Percentiles rank a stretch among this genome's conserved stretches.
These are phyloP conservation scores for Aspergillus sp. DNA, from an alignment of 2,329 filamentous ascomycete species.

Conservation along the genomic window DNA sequence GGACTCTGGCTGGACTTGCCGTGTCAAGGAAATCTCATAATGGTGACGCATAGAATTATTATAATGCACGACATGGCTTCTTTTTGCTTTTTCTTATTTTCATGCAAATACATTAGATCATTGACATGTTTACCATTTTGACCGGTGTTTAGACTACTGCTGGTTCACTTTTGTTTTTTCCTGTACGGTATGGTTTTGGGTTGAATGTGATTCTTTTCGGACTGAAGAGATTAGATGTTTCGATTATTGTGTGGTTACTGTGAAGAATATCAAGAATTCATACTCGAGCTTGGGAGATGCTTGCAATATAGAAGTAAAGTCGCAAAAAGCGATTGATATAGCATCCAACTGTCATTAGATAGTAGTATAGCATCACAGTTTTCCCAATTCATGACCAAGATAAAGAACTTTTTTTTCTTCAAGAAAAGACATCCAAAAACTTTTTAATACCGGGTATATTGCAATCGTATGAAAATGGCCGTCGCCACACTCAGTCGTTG, in stretches of 20 bases:
- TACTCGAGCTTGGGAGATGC: no score
- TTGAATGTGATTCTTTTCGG: no score
- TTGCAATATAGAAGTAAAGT: no score
- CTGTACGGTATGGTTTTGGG: no score
- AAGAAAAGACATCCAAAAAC: background rate
- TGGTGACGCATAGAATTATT: constrained; percentile 4
- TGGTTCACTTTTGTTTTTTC: background rate
- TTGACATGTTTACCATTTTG: constrained; percentile 4
- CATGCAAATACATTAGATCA: constrained; percentile 20
- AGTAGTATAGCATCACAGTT: no score
- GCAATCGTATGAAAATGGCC: background rate
- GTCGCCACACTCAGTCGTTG: constrained; percentile 13
- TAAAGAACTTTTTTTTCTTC: background rate
- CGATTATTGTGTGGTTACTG: no score
- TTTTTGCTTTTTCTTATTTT: constrained; percentile 11
- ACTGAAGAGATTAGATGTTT: no score
- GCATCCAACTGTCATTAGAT: no score
- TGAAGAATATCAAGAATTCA: no score
- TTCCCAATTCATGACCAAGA: background rate
- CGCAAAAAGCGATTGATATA: no score
- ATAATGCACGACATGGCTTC: background rate
- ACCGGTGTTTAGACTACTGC: constrained; percentile 1
- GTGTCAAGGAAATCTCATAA: constrained; percentile 69
- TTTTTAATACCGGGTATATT: background rate
- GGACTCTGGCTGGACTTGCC: constrained; percentile 86